Evolutionary conservation across 2,329 filamentous ascomycete genomes (phyloP).

Genomic region (Claviceps paspali): DNA sequence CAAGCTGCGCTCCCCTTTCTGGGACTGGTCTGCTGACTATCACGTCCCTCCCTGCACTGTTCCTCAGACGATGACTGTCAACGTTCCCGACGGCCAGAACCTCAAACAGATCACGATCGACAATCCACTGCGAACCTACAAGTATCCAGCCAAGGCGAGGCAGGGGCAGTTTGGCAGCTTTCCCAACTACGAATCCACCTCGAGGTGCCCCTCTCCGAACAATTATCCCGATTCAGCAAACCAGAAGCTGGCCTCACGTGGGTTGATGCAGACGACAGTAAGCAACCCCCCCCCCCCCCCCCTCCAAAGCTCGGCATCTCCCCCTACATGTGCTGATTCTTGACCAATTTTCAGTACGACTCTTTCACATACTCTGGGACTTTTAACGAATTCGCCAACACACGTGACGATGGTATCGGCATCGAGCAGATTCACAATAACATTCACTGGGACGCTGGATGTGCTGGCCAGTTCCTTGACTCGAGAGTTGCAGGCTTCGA

Average conservation of each 20-base stretch:
- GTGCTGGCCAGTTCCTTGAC: slow-evolving; percentile 25
- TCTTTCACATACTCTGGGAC: slow-evolving; percentile 20
- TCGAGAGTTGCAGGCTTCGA: slow-evolving; percentile 29
- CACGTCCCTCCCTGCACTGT: slow-evolving; percentile 27
- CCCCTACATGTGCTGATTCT: background rate
- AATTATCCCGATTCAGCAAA: slow-evolving; percentile 27
- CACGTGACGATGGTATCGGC: slow-evolving; percentile 21
- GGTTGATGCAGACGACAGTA: slow-evolving; percentile 27
- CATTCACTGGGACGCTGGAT: slow-evolving; percentile 25
- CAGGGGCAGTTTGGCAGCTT: slow-evolving; percentile 21
- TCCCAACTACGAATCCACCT: slow-evolving; percentile 17
- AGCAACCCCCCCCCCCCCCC: no score
- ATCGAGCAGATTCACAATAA: slow-evolving; percentile 28
- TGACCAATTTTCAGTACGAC: slow-evolving; percentile 21
- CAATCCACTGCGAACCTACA: slow-evolving; percentile 39
- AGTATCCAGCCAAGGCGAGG: slow-evolving; percentile 27
- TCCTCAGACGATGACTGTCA: slow-evolving; percentile 21
- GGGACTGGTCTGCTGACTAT: slow-evolving; percentile 35
- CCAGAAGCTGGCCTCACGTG: slow-evolving; percentile 13
- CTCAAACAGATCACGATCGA: slow-evolving; percentile 19
- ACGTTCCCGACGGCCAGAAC: slow-evolving; percentile 22
- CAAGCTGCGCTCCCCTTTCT: slow-evolving; percentile 32
- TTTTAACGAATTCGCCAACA: slow-evolving; percentile 21
- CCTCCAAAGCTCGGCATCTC: no score
- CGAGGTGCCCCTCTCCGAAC: slow-evolving; percentile 21